Conservation (phyloP, 2,329 filamentous ascomycete genomes). For the Emmonsia crescens region DNA sequence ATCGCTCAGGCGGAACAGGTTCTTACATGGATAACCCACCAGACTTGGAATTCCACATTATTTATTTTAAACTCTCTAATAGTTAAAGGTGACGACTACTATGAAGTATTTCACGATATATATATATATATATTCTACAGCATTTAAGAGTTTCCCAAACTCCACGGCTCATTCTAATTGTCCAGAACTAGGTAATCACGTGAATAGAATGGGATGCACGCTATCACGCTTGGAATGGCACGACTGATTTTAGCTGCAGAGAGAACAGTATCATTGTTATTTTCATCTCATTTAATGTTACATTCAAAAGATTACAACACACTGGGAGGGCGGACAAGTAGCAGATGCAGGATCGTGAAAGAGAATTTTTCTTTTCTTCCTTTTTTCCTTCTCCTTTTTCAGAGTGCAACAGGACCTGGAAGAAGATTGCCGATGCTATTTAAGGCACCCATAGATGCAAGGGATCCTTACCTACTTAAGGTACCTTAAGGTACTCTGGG, state of each 20-base stretch:
- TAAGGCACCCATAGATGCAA: no score
- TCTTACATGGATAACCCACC: not conserved
- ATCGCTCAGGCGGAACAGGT: not conserved
- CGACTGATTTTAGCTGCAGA: not conserved
- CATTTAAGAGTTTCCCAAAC: not conserved
- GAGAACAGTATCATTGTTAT: not conserved
- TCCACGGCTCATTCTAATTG: not conserved
- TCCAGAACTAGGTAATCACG: not conserved
- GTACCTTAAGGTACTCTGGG: no score
- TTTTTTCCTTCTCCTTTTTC: no score
- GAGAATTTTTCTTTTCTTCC: not conserved
- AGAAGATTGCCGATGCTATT: no score
- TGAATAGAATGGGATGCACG: not conserved
- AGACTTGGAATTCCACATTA: not conserved
- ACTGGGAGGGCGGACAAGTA: not conserved
- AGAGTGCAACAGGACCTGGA: no score
- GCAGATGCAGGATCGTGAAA: not conserved
- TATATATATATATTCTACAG: not conserved
- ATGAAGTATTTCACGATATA: not conserved
- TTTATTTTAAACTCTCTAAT: not conserved
- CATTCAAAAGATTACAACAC: not conserved
- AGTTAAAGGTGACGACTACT: no score
- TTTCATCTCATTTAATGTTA: not conserved
- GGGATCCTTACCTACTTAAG: not conserved
- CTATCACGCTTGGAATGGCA: not conserved